Conservation (phyloP, 495 filamentous ascomycete genomes). For the Talaromyces borbonicus region DNA sequence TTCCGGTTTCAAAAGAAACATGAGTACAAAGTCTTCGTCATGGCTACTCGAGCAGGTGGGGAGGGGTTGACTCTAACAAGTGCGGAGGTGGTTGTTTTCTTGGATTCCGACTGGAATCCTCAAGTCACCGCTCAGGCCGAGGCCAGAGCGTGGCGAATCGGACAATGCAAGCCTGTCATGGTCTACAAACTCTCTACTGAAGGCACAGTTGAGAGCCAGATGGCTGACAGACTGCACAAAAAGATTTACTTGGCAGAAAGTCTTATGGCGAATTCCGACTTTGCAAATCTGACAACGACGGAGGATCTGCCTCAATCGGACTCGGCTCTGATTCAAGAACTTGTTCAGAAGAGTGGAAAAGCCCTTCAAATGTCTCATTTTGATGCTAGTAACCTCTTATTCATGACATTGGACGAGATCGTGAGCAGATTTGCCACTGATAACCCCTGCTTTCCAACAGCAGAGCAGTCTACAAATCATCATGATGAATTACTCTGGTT, state of each 20-base stretch:
- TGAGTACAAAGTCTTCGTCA: constrained; percentile 49
- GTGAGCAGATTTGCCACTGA: no score
- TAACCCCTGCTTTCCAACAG: no score
- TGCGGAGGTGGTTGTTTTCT: constrained; percentile 51
- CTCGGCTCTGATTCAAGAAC: background rate
- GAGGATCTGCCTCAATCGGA: constrained; percentile 10
- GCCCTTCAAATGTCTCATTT: constrained; percentile 13
- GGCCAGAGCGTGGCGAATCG: constrained; percentile 50
- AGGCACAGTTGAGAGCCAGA: constrained; percentile 55
- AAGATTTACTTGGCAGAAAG: constrained; percentile 57
- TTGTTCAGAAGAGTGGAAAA: background rate
- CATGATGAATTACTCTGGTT: no score
- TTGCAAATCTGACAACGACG: constrained; percentile 7
- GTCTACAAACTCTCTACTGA: constrained; percentile 50
- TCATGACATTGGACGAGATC: constrained; percentile 48
- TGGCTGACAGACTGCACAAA: constrained; percentile 54
- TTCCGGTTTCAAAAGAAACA: constrained; percentile 45
- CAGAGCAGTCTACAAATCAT: no score
- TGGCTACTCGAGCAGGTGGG: constrained; percentile 55
- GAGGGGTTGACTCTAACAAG: constrained; percentile 53
- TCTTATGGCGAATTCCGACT: constrained; percentile 35
- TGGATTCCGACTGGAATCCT: constrained; percentile 62
- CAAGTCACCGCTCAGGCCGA: constrained; percentile 52
- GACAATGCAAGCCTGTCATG: constrained; percentile 46
- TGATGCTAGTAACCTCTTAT: constrained; percentile 45